phyloP scores from a whole-genome alignment of 2,329 filamentous ascomycete genomes.

The Colletotrichum kahawae region DNA sequence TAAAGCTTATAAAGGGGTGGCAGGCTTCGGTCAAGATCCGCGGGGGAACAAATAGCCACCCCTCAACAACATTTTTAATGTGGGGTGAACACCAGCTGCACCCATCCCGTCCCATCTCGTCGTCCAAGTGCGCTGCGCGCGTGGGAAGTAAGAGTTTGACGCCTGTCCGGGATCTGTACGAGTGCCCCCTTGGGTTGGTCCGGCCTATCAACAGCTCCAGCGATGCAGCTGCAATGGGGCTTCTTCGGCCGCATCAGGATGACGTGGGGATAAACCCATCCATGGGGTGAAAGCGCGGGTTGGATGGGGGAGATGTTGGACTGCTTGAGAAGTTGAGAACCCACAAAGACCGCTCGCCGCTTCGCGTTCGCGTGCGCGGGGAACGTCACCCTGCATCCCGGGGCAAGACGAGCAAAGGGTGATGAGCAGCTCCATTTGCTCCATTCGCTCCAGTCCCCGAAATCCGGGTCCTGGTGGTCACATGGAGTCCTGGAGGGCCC shows the following conservation, averaged over 20 bases:
- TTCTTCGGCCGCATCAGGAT: conserved; percentile 18
- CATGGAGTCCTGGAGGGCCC: background rate
- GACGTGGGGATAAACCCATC: conserved; percentile 6
- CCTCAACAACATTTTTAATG: conserved; percentile 6
- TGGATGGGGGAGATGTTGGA: background rate
- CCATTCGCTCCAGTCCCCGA: background rate
- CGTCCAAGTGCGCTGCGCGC: background rate
- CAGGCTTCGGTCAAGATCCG: conserved; percentile 16
- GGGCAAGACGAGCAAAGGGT: background rate
- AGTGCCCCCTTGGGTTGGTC: background rate
- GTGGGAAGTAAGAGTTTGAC: conserved; percentile 4
- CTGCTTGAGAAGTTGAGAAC: background rate
- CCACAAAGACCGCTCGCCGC: background rate
- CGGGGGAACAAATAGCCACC: conserved; percentile 10
- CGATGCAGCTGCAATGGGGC: conserved; percentile 6
- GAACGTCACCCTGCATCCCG: conserved; percentile 18
- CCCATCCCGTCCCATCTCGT: background rate
- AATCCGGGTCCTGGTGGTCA: background rate
- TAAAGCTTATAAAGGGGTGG: conserved; percentile 1
- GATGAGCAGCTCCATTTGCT: background rate
- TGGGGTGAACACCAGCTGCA: conserved; percentile 8
- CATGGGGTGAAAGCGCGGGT: conserved; percentile 3
- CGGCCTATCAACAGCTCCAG: background rate
- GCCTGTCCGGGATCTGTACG: background rate
- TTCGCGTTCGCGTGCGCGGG: background rate